These are phyloP conservation scores for Ogataea paradorogensis DNA, from an alignment of 805 yeast species.

Conservation along the genomic window DNA sequence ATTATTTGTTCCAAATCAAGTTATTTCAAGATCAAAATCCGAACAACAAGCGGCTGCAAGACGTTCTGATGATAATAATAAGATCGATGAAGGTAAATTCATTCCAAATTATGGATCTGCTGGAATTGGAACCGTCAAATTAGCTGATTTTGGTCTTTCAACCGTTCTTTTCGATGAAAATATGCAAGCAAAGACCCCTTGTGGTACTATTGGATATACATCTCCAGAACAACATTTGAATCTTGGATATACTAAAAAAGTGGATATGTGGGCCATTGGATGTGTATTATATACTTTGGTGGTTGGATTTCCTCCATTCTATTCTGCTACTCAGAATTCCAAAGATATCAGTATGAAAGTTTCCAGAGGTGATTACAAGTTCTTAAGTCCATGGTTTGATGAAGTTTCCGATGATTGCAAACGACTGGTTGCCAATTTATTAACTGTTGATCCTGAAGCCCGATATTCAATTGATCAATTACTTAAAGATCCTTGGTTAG, in stretches of 20 bases:
- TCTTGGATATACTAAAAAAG: conserved; percentile 60
- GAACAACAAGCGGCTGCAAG: conserved; percentile 46
- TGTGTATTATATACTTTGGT: conserved; percentile 66
- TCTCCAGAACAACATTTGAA: conserved; percentile 68
- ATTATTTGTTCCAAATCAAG: conserved; percentile 55
- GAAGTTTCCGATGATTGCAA: conserved; percentile 73
- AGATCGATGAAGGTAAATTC: conserved; percentile 62
- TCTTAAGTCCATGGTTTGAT: conserved; percentile 86
- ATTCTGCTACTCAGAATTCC: conserved; percentile 59
- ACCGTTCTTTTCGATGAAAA: conserved; percentile 46
- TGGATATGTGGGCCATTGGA: conserved; percentile 73
- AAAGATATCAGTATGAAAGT: conserved; percentile 63
- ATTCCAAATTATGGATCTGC: conserved; percentile 56
- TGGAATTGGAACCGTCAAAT: conserved; percentile 58
- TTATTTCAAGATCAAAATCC: conserved; percentile 37
- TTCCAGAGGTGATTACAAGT: conserved; percentile 68
- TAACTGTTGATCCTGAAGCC: conserved; percentile 65
- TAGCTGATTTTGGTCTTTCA: conserved; percentile 71
- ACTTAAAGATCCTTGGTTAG: conserved; percentile 67
- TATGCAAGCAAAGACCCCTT: conserved; percentile 61
- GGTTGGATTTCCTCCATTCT: conserved; percentile 75
- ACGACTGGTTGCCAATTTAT: conserved; percentile 58
- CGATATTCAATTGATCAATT: conserved; percentile 69
- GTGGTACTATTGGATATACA: conserved; percentile 75
- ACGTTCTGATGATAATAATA: conserved; percentile 55